Evolutionary conservation across 2,329 filamentous ascomycete species (phyloP).

Genomic region (Pseudonectria foliicola): DNA sequence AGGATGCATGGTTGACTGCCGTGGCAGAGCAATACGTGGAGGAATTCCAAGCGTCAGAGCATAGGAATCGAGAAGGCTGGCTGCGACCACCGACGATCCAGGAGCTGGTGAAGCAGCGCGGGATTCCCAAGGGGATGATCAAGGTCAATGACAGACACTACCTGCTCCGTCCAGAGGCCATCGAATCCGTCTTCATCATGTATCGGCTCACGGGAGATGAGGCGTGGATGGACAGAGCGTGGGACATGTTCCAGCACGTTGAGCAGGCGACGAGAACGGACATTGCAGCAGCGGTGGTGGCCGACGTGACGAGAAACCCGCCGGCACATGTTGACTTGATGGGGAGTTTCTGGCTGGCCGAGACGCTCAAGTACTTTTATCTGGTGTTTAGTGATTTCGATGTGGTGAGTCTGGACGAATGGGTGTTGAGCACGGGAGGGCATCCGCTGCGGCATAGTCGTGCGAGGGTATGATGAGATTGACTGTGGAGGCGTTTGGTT

Average conservation of each 20-base stretch:
- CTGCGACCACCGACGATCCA: slow-evolving; percentile 18
- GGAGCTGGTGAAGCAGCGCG: slow-evolving; percentile 17
- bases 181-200: slow-evolving; percentile 75
- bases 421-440: slow-evolving; percentile 53
- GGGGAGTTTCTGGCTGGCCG: slow-evolving; percentile 70
- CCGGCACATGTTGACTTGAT: slow-evolving; percentile 48
- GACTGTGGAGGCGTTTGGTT: too few species aligned
- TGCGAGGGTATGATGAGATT: slow-evolving; percentile 11
- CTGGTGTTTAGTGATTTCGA: slow-evolving; percentile 54
- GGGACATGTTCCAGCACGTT: slow-evolving; percentile 65
- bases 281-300: slow-evolving; percentile 57
- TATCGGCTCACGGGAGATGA: slow-evolving; percentile 64
- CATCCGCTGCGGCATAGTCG: slow-evolving; percentile 35
- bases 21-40: slow-evolving; percentile 17
- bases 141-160: slow-evolving; percentile 51
- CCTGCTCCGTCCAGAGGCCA: slow-evolving; percentile 66
- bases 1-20: slow-evolving; percentile 23
- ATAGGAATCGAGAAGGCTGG: slow-evolving; percentile 14
- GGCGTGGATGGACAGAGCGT: slow-evolving; percentile 60
- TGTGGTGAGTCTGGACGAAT: slow-evolving; percentile 53
- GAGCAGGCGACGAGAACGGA: slow-evolving; percentile 53
- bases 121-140: slow-evolving; percentile 47
- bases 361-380: slow-evolving; percentile 63
- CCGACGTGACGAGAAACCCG: slow-evolving; percentile 46
- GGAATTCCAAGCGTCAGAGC: slow-evolving; percentile 17